Base-by-base conservation (phyloP, 139 green algal genomes). In the Chlamydomonas schloesseri region DNA sequence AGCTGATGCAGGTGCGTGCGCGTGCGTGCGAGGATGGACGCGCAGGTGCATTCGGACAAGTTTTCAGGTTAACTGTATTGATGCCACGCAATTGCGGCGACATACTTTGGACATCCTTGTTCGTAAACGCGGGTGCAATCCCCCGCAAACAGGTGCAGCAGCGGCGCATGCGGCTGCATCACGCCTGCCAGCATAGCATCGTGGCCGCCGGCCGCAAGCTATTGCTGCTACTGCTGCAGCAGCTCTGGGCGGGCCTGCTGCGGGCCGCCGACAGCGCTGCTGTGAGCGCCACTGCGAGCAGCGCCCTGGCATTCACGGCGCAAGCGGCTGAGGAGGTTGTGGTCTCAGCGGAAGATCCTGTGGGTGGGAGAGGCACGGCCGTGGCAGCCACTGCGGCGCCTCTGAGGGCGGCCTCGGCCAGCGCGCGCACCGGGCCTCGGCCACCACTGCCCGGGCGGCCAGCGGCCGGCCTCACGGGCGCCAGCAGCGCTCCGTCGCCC, bases 181-280 rank as follows among this genome's bases (percentile, higher is more conserved):
- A 74, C 33, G 86, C 86, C 20, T 60, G 46, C 15, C 86, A 78
- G 31, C 86, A 84, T 37, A 62, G 86, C 46, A 64, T 87, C n/a
- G 17, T 78, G 34, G 86, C 71, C 4, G 86, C 33, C 14, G 70
- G 69, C 23, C 75, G 62, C 50, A 71, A 83, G 71, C 78, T 90
- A 70, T 60, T 90, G 77, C 78, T 90, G 10, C 42, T 87, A 15
- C 62, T 87, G 34, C 86, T 90, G 68, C 69, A 88, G 82, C 60
- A 70, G n/a, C 21, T 82, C 46, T 82, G 82, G 72, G 47, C 20
- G 10, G 26, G 1, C 20, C n/a, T 73, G 36, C 55, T 46, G 33
- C 64, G 62, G 4, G 78, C 78, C 36, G 62, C 77, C 3, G 62
- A 62, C 15, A 10, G 10, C 8, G 60, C 58, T 0, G 75, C 58